These are phyloP conservation scores for Leptomonas pyrrhocoris DNA, from an alignment of 208 protist genomes.

Conservation along the genomic window DNA sequence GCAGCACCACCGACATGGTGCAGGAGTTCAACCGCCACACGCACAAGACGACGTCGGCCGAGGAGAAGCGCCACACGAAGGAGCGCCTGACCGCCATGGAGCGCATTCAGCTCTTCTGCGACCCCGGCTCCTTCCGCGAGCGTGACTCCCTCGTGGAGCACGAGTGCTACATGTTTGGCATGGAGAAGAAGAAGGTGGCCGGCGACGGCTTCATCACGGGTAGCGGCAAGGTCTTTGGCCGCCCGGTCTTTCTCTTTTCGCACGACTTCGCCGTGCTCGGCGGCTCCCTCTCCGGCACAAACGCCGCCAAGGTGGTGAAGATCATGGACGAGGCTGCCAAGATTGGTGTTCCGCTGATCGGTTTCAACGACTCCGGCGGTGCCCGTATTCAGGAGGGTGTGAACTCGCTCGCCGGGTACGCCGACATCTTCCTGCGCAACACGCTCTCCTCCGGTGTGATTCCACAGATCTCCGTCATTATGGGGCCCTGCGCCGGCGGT, in stretches of 20 bases:
- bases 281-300: slow-evolving; percentile 91
- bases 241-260: slow-evolving; percentile 94
- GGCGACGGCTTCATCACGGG: slow-evolving; percentile 96
- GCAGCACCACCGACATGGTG: slow-evolving; percentile 16
- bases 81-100: slow-evolving; percentile 95
- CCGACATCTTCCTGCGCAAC: slow-evolving; percentile 96
- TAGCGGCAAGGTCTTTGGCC: slow-evolving; percentile 92
- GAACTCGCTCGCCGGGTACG: slow-evolving; percentile 95
- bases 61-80: slow-evolving; percentile 85
- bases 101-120: slow-evolving; percentile 93
- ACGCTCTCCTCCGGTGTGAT: slow-evolving; percentile 94
- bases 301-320: slow-evolving; percentile 97
- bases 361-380: slow-evolving; percentile 97
- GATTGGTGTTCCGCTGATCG: slow-evolving; percentile 95
- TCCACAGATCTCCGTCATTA: slow-evolving; percentile 96
- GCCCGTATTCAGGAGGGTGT: slow-evolving; percentile 97
- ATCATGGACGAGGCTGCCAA: slow-evolving; percentile 96
- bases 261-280: slow-evolving; percentile 97
- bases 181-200: slow-evolving; percentile 84
- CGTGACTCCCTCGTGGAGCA: slow-evolving; percentile 93
- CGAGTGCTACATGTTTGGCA: slow-evolving; percentile 93
- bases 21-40: slow-evolving; percentile 39
- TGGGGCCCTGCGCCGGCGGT: slow-evolving; percentile 95
- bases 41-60: slow-evolving; percentile 39
- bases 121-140: slow-evolving; percentile 93